Conservation (phyloP, 371 early-diverging fungal species). For the Apophysomyces elegans region DNA sequence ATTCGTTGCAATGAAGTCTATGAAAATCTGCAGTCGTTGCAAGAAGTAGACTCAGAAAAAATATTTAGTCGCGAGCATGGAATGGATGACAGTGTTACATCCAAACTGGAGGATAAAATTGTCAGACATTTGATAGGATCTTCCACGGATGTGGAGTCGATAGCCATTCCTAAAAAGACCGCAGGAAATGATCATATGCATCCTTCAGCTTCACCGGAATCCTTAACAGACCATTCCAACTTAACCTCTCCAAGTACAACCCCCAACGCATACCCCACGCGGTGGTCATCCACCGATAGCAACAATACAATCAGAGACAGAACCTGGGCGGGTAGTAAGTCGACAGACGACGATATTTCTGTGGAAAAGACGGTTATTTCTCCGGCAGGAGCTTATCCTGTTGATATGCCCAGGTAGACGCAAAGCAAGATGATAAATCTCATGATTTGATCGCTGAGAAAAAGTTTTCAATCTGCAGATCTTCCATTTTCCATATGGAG, state of each 20-base stretch:
- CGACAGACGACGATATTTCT: neutral
- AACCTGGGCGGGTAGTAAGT: neutral
- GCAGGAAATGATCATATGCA: constrained; percentile 9
- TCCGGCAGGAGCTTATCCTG: constrained; percentile 33
- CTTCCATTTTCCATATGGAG: constrained; percentile 48
- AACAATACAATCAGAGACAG: neutral
- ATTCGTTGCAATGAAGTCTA: constrained; percentile 73
- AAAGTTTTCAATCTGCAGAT: constrained; percentile 27
- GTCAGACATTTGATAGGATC: constrained; percentile 46
- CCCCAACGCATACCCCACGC: constrained; percentile 15
- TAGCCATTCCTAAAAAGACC: constrained; percentile 42
- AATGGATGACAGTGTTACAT: constrained; percentile 29
- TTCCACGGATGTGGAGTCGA: constrained; percentile 47
- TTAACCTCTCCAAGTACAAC: constrained; percentile 17
- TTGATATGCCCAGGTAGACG: constrained; percentile 50
- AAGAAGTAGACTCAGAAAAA: constrained; percentile 23
- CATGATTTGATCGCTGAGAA: neutral
- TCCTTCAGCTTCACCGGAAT: constrained; percentile 21
- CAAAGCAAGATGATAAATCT: neutral
- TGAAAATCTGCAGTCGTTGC: constrained; percentile 47
- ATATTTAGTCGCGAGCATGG: constrained; percentile 41
- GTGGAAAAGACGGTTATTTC: constrained; percentile 18
- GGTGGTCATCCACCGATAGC: constrained; percentile 5
- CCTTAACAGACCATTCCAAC: constrained; percentile 17
- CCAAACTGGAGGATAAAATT: constrained; percentile 47